Conservation (phyloP, 192 early-diverging fungal species). For the Gorgonomyces haynaldii region DNA sequence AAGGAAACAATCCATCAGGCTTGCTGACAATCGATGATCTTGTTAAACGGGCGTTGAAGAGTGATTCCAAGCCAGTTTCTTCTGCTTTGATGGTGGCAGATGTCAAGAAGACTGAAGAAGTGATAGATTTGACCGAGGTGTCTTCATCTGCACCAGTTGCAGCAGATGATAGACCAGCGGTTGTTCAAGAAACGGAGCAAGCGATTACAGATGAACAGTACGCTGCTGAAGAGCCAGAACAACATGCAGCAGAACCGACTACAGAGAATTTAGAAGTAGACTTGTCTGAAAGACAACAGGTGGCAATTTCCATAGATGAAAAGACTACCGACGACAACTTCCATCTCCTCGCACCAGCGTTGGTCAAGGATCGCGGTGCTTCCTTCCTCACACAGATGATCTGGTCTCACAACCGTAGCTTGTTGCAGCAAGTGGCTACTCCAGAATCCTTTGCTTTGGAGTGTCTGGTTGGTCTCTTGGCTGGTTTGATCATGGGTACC, state of each 20-base stretch:
- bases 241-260: too few species aligned
- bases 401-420: conserved; percentile 6
- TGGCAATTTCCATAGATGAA: not conserved
- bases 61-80: too few species aligned
- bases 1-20: not conserved
- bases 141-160: too few species aligned
- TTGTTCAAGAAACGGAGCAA: not conserved
- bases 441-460: conserved; percentile 5
- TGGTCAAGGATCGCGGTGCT: conserved; percentile 8
- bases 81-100: too few species aligned
- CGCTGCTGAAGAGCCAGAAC: not conserved
- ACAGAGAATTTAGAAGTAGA: too few species aligned
- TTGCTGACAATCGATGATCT: not conserved
- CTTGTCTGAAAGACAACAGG: not conserved
- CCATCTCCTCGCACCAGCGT: not conserved
- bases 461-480: not conserved
- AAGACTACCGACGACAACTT: conserved; percentile 1
- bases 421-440: conserved; percentile 8
- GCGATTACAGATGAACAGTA: too few species aligned
- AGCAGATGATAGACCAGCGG: not conserved
- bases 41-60: too few species aligned
- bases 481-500: conserved; percentile 13
- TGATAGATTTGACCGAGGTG: too few species aligned
- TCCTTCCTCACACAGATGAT: conserved; percentile 7
- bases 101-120: too few species aligned